These are phyloP conservation scores for Candida tallmaniae DNA, from an alignment of 805 yeast genomes.

Conservation along the genomic window DNA sequence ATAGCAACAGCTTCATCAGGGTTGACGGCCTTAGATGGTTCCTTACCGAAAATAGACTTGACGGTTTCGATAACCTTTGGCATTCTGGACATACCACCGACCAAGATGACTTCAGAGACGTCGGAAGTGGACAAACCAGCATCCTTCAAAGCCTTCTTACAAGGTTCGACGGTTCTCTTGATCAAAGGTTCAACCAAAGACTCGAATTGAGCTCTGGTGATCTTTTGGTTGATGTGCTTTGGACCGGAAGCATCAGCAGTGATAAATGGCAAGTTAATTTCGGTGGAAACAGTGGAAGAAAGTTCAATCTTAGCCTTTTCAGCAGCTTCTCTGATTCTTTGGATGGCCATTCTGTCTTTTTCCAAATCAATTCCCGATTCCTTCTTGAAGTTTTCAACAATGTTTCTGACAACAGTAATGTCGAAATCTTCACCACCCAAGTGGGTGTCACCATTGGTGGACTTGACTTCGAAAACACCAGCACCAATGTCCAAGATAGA, in stretches of 20 bases:
- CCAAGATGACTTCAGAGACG: conserved; percentile 76
- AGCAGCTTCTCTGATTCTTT: conserved; percentile 83
- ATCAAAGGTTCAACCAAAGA: conserved; percentile 61
- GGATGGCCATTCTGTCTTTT: conserved; percentile 71
- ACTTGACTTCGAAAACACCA: conserved; percentile 96
- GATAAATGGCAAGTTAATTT: conserved; percentile 77
- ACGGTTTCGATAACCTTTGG: conserved; percentile 81
- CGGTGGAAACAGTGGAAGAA: conserved; percentile 68
- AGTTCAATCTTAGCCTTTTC: conserved; percentile 88
- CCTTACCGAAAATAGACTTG: conserved; percentile 70
- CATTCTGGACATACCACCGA: conserved; percentile 92
- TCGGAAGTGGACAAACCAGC: conserved; percentile 64
- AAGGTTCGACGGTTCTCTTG: conserved; percentile 69
- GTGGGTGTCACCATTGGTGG: conserved; percentile 95
- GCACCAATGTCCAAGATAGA: conserved; percentile 94
- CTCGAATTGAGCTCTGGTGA: conserved; percentile 67
- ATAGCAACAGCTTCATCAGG: conserved; percentile 94
- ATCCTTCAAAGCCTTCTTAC: conserved; percentile 78
- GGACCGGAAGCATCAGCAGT: conserved; percentile 84
- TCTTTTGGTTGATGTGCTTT: conserved; percentile 68
- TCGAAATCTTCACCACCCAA: conserved; percentile 93
- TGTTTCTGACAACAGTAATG: conserved; percentile 79
- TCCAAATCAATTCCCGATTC: conserved; percentile 64
- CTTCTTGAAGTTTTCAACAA: conserved; percentile 73
- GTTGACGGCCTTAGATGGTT: conserved; percentile 88